Percentiles rank a stretch among this genome's conserved stretches.
Evolutionary conservation across 129 eudicot species (phyloP).

Genomic region (Apium graveolens): DNA sequence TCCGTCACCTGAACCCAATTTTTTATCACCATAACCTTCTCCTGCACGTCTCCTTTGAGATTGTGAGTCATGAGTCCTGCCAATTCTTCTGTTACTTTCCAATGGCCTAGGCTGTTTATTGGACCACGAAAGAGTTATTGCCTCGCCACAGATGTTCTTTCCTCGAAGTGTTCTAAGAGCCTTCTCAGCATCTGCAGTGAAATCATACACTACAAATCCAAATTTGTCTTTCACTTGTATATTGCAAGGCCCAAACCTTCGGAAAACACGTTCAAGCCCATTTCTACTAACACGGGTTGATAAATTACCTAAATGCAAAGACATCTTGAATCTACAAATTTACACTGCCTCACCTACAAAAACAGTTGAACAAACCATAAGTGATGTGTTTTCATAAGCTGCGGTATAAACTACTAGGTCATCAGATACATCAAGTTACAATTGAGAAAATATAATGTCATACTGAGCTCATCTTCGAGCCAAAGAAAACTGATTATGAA

Average conservation of each 20-base stretch:
- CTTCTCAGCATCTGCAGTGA: conserved; percentile 39
- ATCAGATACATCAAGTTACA: not conserved
- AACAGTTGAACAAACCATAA: not conserved
- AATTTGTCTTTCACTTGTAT: conserved; percentile 36
- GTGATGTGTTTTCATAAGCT: not conserved
- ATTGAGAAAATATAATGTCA: not conserved
- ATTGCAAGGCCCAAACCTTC: conserved; percentile 39
- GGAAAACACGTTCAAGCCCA: conserved; percentile 40
- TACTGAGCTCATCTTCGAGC: not conserved
- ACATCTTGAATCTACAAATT: conserved; percentile 29
- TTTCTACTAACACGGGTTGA: conserved; percentile 31
- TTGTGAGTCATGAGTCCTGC: conserved; percentile 17
- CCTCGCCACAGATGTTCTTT: conserved; percentile 35
- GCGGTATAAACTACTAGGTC: not conserved
- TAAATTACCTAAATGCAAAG: conserved; percentile 45
- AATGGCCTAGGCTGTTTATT: conserved; percentile 32
- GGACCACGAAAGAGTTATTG: conserved; percentile 41
- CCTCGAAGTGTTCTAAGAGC: conserved; percentile 41
- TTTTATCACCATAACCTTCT: conserved; percentile 18
- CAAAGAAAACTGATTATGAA: not conserved
- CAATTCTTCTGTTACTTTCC: conserved; percentile 21
- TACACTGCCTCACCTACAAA: conserved; percentile 1
- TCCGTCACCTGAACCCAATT: conserved; percentile 11
- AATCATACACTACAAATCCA: conserved; percentile 40
- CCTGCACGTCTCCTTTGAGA: conserved; percentile 15